phyloP scores from a whole-genome alignment of 495 filamentous ascomycete genomes.

The Usnea hakonensis region DNA sequence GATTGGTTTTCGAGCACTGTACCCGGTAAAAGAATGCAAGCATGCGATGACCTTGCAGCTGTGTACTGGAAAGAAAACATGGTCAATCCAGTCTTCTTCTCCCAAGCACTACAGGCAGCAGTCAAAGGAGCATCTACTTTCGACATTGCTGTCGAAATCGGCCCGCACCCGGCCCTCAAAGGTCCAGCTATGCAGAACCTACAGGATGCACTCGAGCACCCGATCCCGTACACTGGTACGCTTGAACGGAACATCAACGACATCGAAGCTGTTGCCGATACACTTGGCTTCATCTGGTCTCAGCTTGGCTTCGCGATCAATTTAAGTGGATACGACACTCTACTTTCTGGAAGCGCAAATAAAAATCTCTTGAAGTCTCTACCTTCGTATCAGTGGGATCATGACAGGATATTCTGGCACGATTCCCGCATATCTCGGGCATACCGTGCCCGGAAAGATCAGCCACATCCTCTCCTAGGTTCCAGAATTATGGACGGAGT shows the following conservation, averaged over 20 bases:
- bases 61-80: constrained; percentile 52
- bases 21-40: neutral
- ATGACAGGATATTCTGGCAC: constrained; percentile 35
- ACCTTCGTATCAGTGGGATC: constrained; percentile 45
- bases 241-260: constrained; percentile 35
- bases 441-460: constrained; percentile 14
- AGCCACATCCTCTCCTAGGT: constrained; percentile 33
- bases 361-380: constrained; percentile 30
- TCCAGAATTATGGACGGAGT: constrained; percentile 29
- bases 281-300: constrained; percentile 12
- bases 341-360: neutral
- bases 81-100: constrained; percentile 44
- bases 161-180: constrained; percentile 46
- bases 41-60: constrained; percentile 14
- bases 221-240: constrained; percentile 35
- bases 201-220: constrained; percentile 15
- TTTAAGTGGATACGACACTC: constrained; percentile 3
- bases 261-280: constrained; percentile 10
- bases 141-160: constrained; percentile 24
- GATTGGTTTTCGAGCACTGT: constrained; percentile 12
- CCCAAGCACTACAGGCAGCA: constrained; percentile 36
- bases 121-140: constrained; percentile 31
- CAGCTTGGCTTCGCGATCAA: constrained; percentile 25
- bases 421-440: constrained; percentile 36
- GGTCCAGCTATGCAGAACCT: constrained; percentile 40